phyloP scores from a whole-genome alignment of 106 monocot species.

The Dendrobium chrysotoxum region DNA sequence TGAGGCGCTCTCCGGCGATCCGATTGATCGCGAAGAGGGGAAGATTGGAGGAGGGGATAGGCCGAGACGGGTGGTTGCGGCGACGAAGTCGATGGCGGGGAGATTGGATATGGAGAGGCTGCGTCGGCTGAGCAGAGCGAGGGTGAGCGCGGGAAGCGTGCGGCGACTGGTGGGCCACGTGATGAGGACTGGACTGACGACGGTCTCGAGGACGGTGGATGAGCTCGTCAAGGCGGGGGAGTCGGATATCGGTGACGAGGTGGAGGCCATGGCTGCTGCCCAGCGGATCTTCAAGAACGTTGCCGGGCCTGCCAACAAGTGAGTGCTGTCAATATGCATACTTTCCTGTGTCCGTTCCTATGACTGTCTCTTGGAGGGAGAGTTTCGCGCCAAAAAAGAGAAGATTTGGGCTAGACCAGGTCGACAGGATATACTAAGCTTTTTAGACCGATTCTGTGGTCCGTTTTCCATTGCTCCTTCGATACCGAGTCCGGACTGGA shows the following conservation, averaged over 20 bases:
- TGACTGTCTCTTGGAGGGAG: too few species aligned
- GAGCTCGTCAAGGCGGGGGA: neutral
- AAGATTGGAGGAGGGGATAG: neutral
- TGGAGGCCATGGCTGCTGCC: slow-evolving; percentile 7
- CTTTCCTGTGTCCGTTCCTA: too few species aligned
- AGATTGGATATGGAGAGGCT: slow-evolving; percentile 11
- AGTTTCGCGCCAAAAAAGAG: too few species aligned
- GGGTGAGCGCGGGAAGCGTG: slow-evolving; percentile 1
- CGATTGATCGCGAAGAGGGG: neutral
- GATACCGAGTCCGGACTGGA: too few species aligned
- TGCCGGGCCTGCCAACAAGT: slow-evolving; percentile 15
- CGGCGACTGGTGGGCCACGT: slow-evolving; percentile 9
- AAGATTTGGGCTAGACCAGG: too few species aligned
- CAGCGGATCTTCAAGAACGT: slow-evolving; percentile 16
- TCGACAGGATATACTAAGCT: too few species aligned
- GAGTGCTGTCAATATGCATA: neutral
- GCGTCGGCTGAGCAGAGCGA: slow-evolving; percentile 10
- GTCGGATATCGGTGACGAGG: slow-evolving; percentile 6
- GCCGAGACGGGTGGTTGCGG: neutral
- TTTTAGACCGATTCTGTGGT: too few species aligned
- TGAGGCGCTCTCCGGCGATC: slow-evolving; percentile 13
- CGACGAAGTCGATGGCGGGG: slow-evolving; percentile 1
- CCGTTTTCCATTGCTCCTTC: too few species aligned
- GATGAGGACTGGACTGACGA: slow-evolving; percentile 8
- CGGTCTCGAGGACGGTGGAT: slow-evolving; percentile 5